Percentiles rank a stretch among this genome's conserved stretches.
phyloP scores from a whole-genome alignment of 1,139 yeast species.

The Nakaseomyces glabratus region DNA sequence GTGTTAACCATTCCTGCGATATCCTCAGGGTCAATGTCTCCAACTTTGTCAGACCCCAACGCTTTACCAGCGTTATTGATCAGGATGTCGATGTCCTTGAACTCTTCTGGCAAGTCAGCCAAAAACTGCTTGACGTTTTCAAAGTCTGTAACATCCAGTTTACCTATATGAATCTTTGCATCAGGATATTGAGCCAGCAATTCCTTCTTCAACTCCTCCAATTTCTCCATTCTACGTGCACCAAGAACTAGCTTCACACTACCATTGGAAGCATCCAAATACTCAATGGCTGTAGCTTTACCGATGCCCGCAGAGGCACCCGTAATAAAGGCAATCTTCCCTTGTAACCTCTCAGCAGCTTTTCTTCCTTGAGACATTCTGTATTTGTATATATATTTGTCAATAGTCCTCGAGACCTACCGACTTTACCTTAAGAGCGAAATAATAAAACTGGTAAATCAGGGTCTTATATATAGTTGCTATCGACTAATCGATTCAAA shows the following conservation, averaged over 20 bases:
- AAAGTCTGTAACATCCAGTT: conserved; percentile 52
- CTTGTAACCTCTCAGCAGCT: conserved; percentile 35
- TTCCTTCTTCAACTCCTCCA: conserved; percentile 40
- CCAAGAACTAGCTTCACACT: conserved; percentile 54
- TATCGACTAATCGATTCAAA: too few species aligned
- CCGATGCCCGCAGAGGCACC: conserved; percentile 55
- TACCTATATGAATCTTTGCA: conserved; percentile 41
- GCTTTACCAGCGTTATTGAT: conserved; percentile 83
- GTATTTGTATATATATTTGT: background rate
- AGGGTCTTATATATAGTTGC: too few species aligned
- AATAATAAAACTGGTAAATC: too few species aligned
- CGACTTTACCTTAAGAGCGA: too few species aligned
- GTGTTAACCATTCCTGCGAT: conserved; percentile 60
- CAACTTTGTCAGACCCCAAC: conserved; percentile 57
- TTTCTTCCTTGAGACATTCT: conserved; percentile 35
- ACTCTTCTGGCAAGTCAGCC: conserved; percentile 42
- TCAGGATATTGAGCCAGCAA: conserved; percentile 41
- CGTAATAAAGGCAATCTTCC: conserved; percentile 37
- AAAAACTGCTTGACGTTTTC: conserved; percentile 47
- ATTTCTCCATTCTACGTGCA: conserved; percentile 58
- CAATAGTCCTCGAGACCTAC: too few species aligned
- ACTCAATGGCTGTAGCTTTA: conserved; percentile 64
- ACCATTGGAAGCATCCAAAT: conserved; percentile 62
- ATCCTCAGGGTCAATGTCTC: conserved; percentile 45
- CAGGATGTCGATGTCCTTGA: conserved; percentile 53